Evolutionary conservation across 2,329 filamentous ascomycete genomes (phyloP).

Genomic region (Arthrobotrys sphaeroides): DNA sequence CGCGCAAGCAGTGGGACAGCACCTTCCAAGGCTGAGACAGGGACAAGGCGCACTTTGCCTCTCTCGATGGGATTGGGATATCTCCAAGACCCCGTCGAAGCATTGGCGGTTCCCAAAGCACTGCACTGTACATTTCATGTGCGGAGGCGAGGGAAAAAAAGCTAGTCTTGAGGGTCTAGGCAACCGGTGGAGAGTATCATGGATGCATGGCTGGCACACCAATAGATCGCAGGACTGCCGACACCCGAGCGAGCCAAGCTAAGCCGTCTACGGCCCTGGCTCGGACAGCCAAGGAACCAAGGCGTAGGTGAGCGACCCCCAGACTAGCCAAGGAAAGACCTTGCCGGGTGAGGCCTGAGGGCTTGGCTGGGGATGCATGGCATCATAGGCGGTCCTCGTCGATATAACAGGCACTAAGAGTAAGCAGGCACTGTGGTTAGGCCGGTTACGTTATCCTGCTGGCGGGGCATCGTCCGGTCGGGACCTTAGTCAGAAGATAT

Average conservation of each 20-base stretch:
- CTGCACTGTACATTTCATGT: neutral
- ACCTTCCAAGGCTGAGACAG: constrained; percentile 42
- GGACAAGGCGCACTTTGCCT: constrained; percentile 23
- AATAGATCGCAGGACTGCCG: no score
- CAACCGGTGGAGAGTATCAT: no score
- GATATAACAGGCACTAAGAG: no score
- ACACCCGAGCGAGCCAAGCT: constrained; percentile 32
- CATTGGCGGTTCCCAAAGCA: neutral
- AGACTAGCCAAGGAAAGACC: neutral
- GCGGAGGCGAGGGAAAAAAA: neutral
- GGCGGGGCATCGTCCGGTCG: constrained; percentile 14
- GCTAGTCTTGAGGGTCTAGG: neutral
- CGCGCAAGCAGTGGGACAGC: constrained; percentile 28
- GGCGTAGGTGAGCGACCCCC: no score
- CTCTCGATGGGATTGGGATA: no score
- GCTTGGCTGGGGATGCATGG: constrained; percentile 25
- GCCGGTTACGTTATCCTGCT: constrained; percentile 38
- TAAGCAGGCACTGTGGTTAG: neutral
- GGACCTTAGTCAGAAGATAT: no score
- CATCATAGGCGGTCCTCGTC: no score
- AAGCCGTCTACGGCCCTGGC: neutral
- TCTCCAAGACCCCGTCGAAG: neutral
- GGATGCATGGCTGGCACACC: no score
- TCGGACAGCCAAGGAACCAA: constrained; percentile 8
- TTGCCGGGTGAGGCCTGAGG: neutral